Percentiles rank a stretch among this genome's conserved stretches.
phyloP scores from a whole-genome alignment of 2,329 filamentous ascomycete genomes.

The Penicillium vulpinum region DNA sequence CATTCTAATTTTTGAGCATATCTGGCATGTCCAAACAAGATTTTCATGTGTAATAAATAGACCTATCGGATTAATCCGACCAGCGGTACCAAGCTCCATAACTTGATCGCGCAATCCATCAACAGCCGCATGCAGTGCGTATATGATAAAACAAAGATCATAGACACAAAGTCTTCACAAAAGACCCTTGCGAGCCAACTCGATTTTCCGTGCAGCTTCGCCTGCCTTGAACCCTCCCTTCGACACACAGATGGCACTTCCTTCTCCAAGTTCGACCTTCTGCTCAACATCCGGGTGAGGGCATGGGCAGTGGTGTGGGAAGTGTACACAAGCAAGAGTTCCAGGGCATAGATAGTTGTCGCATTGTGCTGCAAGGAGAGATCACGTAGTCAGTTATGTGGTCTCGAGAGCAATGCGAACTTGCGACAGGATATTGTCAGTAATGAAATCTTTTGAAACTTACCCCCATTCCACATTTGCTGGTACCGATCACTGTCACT shows the following conservation, averaged over 20 bases:
- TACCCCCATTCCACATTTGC: conserved; percentile 67
- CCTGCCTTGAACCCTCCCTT: conserved; percentile 50
- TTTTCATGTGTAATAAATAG: too few relatives aligned
- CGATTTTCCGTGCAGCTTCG: conserved; percentile 51
- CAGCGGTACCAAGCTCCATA: background rate
- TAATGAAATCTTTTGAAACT: conserved; percentile 12
- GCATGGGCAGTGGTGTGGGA: conserved; percentile 96
- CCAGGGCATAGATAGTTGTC: conserved; percentile 92
- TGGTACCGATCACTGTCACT: conserved; percentile 83
- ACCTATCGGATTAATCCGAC: background rate
- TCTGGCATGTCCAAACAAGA: background rate
- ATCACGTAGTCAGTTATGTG: conserved; percentile 26
- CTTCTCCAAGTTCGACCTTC: conserved; percentile 64
- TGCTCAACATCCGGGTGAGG: conserved; percentile 74
- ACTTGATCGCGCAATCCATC: background rate
- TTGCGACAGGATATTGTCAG: background rate
- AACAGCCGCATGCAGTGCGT: background rate
- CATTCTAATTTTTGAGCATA: background rate
- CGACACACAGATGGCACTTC: conserved; percentile 50
- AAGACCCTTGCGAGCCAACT: conserved; percentile 51
- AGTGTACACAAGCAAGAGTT: conserved; percentile 91
- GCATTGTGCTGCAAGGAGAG: conserved; percentile 65
- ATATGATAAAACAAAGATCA: background rate
- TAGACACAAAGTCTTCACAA: conserved; percentile 33
- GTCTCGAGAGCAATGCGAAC: background rate